Base-by-base conservation (phyloP, 73 alveolate species). In the Paramecium caudatum region DNA sequence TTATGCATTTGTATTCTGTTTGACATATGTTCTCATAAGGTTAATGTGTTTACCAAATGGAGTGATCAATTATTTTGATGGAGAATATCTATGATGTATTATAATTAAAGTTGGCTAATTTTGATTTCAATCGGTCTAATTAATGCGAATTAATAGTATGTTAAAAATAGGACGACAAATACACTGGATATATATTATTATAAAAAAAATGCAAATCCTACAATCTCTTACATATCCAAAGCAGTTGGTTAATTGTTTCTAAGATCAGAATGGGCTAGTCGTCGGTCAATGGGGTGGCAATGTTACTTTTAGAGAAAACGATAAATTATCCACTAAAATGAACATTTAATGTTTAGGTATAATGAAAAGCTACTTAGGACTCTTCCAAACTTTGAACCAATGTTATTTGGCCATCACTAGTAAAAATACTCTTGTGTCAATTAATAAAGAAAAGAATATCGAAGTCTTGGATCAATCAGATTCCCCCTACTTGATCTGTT, bases 21-120 rank as follows among this genome's bases (percentile, higher is more conserved):
- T 65, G 39, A 65, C 83, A 12, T 65, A 65, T 8, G 83, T 65
- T 7, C 27, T 65, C 6, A 33, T 65, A 25, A 65, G 83, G 34
- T 30, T 65, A 49, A 32, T 65, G 83, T 65, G 83, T 33, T 30
- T 65, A 65, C 83, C 83, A 33, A 16, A 65, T 13, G 83, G 49
- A 36, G 47, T 65, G 8, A 30, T 33, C 15, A 65, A 65, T 10
- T 33, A 36, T 65, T 65, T 65, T 65, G 83, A 65, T 33, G 83
- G 83, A 9, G 83, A 65, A 30, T 65, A 65, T 36, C 34, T 13
- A 32, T 65, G 83, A 65, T n/a, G n/a, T n/a, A n/a, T n/a, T n/a
- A n/a, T n/a, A n/a, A n/a, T n/a, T n/a, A n/a, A n/a, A n/a, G n/a
- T n/a, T n/a, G n/a, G n/a, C n/a, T n/a, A n/a, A n/a, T n/a, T n/a